Evolutionary conservation across 176 grass and related monocot genomes (phyloP).

Genomic region (sorghum (Sorghum bicolor)): Sorghum_bicolor_NCBIv3 NC_012872.2:4778001-4778500

Average conservation of each 20-base stretch:
- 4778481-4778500: slow-evolving; percentile 67
- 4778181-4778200: slow-evolving; percentile 62
- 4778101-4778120: slow-evolving; percentile 66
- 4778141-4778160: slow-evolving; percentile 87
- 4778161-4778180: slow-evolving; percentile 69
- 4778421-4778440: slow-evolving; percentile 65
- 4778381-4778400: slow-evolving; percentile 48
- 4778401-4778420: slow-evolving; percentile 44
- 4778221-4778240: slow-evolving; percentile 68
- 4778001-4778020: slow-evolving; percentile 57
- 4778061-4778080: slow-evolving; percentile 37
- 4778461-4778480: slow-evolving; percentile 44
- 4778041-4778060: slow-evolving; percentile 29
- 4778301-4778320: slow-evolving; percentile 50
- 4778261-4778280: slow-evolving; percentile 56
- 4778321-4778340: slow-evolving; percentile 56
- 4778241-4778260: slow-evolving; percentile 71
- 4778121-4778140: slow-evolving; percentile 63
- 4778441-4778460: slow-evolving; percentile 46
- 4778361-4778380: slow-evolving; percentile 50
- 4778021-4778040: slow-evolving; percentile 62
- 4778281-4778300: slow-evolving; percentile 54
- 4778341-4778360: slow-evolving; percentile 83
- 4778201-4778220: slow-evolving; percentile 66
- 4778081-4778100: slow-evolving; percentile 76